Evolutionary conservation across 805 yeast species (phyloP), one percentile per base, ranked within the genome.

Genomic region (Barnettozyma botsteinii): DNA sequence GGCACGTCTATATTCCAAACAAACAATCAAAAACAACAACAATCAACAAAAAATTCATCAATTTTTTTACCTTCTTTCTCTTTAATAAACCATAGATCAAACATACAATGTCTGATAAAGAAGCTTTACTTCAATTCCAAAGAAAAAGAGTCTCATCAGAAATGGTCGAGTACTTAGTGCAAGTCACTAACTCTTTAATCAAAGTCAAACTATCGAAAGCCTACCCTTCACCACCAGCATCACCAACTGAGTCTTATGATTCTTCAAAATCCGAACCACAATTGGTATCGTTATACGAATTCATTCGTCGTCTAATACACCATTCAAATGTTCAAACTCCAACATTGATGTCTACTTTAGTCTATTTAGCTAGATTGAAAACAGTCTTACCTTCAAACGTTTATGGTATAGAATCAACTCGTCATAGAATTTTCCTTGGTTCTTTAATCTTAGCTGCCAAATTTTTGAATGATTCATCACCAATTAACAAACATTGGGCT

Each of bases 401-500:
- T 11, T 76, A 82, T 43, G 98, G 98, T 14, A 87, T 89, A 73
- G 87, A 78, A 38, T 84, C 97, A 38, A 88, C 98, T 8, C 76
- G 94, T 57, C 98, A 91, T 66, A 73, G 98, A 45, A 85, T 91
- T 42, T 93, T 91, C 50, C 67, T 91, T 38, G 96, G 97, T 0
- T 77, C 96, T 33, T 70, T 91, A 41, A 86, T 91, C 32, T 65
- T 93, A 35, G 85, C 95, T n/a, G 96, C 98, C 13, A 91, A 91
- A 66, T 80, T 79, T 47, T 73, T 89, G 48, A 91, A 91, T 63
- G 98, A 91, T 67, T 84, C 95, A 4, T 81, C 94, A 17, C 98
- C 98, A 31, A 73, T 91, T 59, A 91, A 91, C 66, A 89, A 84
- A 65, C 97, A 93, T 66, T 91, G 98, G 98, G 81, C 95, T 5